Percentiles rank a stretch among this genome's conserved stretches.
Conservation (phyloP, 441 rosid species). For the Populus hybrid region DNA sequence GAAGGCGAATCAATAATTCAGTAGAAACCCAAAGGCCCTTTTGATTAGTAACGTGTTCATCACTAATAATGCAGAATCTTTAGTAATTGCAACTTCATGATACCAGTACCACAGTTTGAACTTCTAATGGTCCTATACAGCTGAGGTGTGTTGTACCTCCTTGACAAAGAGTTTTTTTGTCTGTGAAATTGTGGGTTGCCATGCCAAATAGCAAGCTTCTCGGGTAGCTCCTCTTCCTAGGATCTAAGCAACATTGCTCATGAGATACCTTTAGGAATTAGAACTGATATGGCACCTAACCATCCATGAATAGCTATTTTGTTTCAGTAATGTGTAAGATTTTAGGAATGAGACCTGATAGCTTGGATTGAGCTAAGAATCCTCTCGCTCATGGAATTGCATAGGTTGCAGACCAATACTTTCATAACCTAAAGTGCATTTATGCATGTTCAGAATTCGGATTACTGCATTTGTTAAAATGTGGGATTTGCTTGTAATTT, state of each 20-base stretch:
- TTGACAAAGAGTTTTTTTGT: slow-evolving; percentile 14
- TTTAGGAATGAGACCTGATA: no score
- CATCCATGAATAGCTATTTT: background rate
- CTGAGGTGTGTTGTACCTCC: slow-evolving; percentile 23
- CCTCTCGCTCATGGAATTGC: background rate
- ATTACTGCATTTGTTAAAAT: background rate
- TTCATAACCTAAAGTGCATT: background rate
- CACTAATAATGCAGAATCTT: background rate
- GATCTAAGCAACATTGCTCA: slow-evolving; percentile 17
- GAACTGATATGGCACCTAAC: background rate
- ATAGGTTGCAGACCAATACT: background rate
- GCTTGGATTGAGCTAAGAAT: background rate
- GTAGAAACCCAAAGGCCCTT: background rate
- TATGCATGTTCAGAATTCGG: background rate
- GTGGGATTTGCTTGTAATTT: background rate
- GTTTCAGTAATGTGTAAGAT: no score
- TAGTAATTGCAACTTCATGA: slow-evolving; percentile 1
- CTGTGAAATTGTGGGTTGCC: slow-evolving; percentile 30
- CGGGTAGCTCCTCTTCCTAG: slow-evolving; percentile 22
- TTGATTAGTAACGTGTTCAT: background rate
- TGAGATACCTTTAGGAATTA: slow-evolving; percentile 7
- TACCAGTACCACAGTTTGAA: slow-evolving; percentile 18
- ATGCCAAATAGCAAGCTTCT: slow-evolving; percentile 26
- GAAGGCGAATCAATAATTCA: background rate
- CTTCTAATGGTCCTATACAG: slow-evolving; percentile 32